Conservation (phyloP, 176 grass and related monocot genomes). For the Cenchrus purpureus region DNA sequence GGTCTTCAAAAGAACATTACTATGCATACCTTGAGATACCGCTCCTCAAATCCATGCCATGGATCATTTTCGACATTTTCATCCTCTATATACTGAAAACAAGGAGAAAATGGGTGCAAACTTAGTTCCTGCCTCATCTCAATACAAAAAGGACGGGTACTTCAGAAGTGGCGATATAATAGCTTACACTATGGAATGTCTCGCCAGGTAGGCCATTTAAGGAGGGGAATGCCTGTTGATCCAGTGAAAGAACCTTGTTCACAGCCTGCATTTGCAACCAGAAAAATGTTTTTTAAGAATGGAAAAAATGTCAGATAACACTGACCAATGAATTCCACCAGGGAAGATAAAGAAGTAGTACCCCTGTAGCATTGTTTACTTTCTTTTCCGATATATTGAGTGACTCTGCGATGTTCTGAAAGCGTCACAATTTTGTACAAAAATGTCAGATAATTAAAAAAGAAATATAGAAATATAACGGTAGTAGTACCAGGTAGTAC, state of each 20-base stretch:
- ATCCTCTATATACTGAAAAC: conserved; percentile 81
- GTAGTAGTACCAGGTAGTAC: too few relatives aligned
- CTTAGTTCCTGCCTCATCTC: background rate
- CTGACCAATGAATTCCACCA: conserved; percentile 7
- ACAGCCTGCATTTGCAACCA: conserved; percentile 64
- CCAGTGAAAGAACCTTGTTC: conserved; percentile 81
- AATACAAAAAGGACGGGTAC: background rate
- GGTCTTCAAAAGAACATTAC: conserved; percentile 2
- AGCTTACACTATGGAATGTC: conserved; percentile 83
- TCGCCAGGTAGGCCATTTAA: conserved; percentile 76
- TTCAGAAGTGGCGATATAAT: conserved; percentile 13
- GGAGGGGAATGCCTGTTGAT: conserved; percentile 83
- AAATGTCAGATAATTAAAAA: background rate
- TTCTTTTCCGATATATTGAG: conserved; percentile 88
- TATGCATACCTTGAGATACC: conserved; percentile 74
- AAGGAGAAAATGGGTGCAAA: background rate
- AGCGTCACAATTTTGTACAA: conserved; percentile 19
- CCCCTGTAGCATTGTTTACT: conserved; percentile 79
- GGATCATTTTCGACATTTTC: conserved; percentile 80
- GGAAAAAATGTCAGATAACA: conserved; percentile 35
- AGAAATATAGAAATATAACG: background rate
- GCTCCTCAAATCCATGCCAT: conserved; percentile 87
- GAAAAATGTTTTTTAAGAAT: conserved; percentile 25
- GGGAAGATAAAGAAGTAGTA: conserved; percentile 20
- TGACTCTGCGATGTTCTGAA: conserved; percentile 76